Percentiles rank a stretch among this genome's conserved stretches.
Evolutionary conservation across 2,329 filamentous ascomycete genomes (phyloP).

Genomic region (Pezicula radicicola): DNA sequence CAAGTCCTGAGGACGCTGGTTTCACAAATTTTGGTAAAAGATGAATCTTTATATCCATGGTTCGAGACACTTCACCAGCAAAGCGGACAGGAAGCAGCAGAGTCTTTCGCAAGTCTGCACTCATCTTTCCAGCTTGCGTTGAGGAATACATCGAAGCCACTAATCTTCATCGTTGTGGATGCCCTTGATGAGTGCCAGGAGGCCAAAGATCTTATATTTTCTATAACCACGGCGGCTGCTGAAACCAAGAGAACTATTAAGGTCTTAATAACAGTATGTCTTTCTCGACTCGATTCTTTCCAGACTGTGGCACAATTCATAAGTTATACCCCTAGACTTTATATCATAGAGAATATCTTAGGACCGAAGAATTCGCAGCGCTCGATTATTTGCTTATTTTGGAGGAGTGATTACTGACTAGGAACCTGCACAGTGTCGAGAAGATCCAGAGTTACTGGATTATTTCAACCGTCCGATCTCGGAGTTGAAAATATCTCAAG

Average conservation of each 20-base stretch:
- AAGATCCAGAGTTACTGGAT: neutral
- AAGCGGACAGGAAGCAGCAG: neutral
- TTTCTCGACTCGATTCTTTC: neutral
- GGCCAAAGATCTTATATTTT: neutral
- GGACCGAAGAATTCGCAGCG: neutral
- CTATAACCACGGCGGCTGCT: neutral
- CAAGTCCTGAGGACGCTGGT: neutral
- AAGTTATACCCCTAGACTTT: neutral
- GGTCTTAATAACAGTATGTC: neutral
- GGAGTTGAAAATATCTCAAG: neutral
- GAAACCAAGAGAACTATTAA: neutral
- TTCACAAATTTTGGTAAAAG: neutral
- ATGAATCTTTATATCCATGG: neutral
- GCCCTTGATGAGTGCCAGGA: slow-evolving; percentile 3
- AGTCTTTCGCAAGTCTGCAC: neutral
- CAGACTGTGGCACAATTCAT: neutral
- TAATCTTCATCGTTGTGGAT: slow-evolving; percentile 2
- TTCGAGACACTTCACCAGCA: neutral
- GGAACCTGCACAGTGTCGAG: neutral
- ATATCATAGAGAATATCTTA: neutral
- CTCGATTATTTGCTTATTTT: neutral
- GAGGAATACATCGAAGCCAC: neutral
- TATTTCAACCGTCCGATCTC: neutral
- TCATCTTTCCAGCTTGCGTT: neutral
- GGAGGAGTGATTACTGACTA: neutral